Evolutionary conservation across 2,329 filamentous ascomycete species (phyloP), one percentile per base, ranked within the genome.

Genomic region (Diplodia intermedia): DNA sequence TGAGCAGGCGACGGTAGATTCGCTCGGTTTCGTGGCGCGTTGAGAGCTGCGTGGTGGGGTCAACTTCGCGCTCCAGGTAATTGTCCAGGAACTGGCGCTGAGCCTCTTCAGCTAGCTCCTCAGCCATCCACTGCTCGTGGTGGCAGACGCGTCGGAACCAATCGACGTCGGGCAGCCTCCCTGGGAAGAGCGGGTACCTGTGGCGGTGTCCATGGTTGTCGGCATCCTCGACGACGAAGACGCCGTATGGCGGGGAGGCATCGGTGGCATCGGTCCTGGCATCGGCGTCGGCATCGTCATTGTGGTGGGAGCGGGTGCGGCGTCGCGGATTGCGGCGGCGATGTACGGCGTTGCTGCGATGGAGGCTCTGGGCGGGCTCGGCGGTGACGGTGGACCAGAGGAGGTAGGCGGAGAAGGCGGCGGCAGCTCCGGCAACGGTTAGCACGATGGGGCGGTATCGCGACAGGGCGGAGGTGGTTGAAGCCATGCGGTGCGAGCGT

Each of bases 301-400:
- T 79, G 40, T 6, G 65, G 11, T 52, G 53, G 31, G 65, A 60
- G 43, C 55, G 65, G 43, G 54, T n/a, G 65, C 54, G 65, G 36
- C 54, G 66, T 79, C 79, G 68, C 43, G 72, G 72, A 3, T 78
- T 75, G 29, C 82, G 82, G 38, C 79, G 75, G 56, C 86, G 85
- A 70, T 89, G 88, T 47, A 91, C 75, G 12, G 90, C 90, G 77
- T 91, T 91, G 75, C 89, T 89, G 70, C 90, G 83, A 71, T 87
- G 89, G 36, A 92, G 79, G 15, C 73, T 69, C 31, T 66, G 73
- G 69, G 72, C 73, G 67, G 67, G 71, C 69, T 71, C 73, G 29
- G 70, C 73, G 54, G 76, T 77, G 68, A 73, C 75, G 75, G 71
- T 77, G 67, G 72, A 78, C 75, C 89, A 90, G 72, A 88, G 79